Conservation (phyloP, 1,284 basidiomycete species). For the Schizopora paradoxa region DNA sequence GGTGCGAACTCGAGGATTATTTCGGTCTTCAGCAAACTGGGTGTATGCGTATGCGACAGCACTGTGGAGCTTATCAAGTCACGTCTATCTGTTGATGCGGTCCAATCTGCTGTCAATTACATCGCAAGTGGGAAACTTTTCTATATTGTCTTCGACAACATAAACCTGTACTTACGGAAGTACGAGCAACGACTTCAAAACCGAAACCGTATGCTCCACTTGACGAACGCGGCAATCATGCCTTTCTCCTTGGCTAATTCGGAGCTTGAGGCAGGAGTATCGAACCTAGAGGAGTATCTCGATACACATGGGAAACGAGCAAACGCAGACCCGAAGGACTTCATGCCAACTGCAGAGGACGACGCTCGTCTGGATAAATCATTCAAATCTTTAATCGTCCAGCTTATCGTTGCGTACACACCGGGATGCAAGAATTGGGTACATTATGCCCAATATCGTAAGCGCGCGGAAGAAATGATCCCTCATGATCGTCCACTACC, state of each 20-base stretch:
- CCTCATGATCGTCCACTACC: conserved; percentile 23
- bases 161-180: conserved; percentile 28
- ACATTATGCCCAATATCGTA: too few relatives aligned
- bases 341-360: conserved; percentile 21
- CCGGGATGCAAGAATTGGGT: conserved; percentile 21
- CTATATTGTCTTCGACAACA: conserved; percentile 28
- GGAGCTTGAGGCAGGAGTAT: too few relatives aligned
- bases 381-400: conserved; percentile 20
- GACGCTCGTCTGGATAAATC: conserved; percentile 16
- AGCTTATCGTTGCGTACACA: conserved; percentile 22
- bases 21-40: conserved; percentile 25
- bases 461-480: too few relatives aligned
- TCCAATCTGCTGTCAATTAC: conserved; percentile 18
- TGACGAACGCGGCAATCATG: conserved; percentile 21
- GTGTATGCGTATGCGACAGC: conserved; percentile 20
- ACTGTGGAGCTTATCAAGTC: conserved; percentile 26
- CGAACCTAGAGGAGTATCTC: conserved; percentile 17
- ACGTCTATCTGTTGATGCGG: conserved; percentile 23
- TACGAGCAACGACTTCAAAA: conserved; percentile 25
- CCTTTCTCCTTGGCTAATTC: conserved; percentile 11
- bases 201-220: conserved; percentile 20
- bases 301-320: conserved; percentile 17
- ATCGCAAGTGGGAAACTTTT: conserved; percentile 20
- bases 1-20: conserved; percentile 26
- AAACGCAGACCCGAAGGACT: conserved; percentile 19